Conservation (phyloP, 805 yeast genomes). For the Yueomyces sinensis region DNA sequence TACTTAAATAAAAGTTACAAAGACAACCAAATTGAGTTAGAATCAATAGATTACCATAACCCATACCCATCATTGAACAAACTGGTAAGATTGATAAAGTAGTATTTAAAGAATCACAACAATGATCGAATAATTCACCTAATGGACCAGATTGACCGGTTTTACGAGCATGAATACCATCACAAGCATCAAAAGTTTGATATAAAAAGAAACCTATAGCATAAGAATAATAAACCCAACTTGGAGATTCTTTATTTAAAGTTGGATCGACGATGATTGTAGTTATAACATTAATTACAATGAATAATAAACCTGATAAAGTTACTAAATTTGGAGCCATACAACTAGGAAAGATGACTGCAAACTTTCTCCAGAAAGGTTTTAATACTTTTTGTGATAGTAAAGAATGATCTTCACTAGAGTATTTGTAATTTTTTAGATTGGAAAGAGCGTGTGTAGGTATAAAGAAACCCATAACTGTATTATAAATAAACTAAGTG, state of each 20-base stretch:
- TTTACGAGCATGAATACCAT: slow-evolving; percentile 89
- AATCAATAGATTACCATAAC: slow-evolving; percentile 48
- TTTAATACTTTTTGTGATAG: slow-evolving; percentile 67
- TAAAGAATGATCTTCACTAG: slow-evolving; percentile 72
- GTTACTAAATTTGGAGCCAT: slow-evolving; percentile 94
- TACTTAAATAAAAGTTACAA: slow-evolving; percentile 75
- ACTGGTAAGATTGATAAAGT: slow-evolving; percentile 67
- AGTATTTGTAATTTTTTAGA: slow-evolving; percentile 44
- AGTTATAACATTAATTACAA: slow-evolving; percentile 47
- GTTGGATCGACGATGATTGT: slow-evolving; percentile 67
- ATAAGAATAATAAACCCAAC: slow-evolving; percentile 66
- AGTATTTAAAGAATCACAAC: slow-evolving; percentile 66
- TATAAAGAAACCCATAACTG: slow-evolving; percentile 59
- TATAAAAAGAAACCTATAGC: slow-evolving; percentile 79
- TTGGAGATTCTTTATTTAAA: slow-evolving; percentile 46
- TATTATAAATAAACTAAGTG: too few relatives aligned
- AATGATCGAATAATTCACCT: slow-evolving; percentile 91
- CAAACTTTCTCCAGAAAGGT: slow-evolving; percentile 71
- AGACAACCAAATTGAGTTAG: slow-evolving; percentile 60
- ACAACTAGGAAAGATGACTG: slow-evolving; percentile 61
- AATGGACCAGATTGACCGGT: slow-evolving; percentile 94
- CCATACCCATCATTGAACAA: slow-evolving; percentile 64
- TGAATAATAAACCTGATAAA: slow-evolving; percentile 60
- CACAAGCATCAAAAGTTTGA: slow-evolving; percentile 94
- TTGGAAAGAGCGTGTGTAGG: slow-evolving; percentile 38